Evolutionary conservation across 148 eudicot genomes (phyloP), one percentile per base, ranked within the genome.

Genomic region (Beta vulgaris): DNA sequence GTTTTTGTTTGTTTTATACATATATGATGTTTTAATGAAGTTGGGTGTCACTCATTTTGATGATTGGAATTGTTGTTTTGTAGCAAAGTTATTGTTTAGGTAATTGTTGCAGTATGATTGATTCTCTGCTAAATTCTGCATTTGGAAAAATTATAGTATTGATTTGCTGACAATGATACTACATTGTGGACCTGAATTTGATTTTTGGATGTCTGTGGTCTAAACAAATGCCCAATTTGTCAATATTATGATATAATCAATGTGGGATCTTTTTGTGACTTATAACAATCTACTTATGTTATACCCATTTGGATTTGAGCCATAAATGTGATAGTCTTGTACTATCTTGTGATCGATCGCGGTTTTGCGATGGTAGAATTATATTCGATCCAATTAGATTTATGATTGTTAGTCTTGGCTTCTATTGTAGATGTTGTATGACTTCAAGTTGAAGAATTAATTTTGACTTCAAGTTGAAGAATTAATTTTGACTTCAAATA

Each of bases 151-250:
- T n/a, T 25, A 28, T 13, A 2, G 10, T 58, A 26, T 9, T 12
- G 34, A 58, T 58, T 14, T 59, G 15, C 18, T 60, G 37, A n/a
- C 3, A 70, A 10, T 36, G 13, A 14, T 54, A 42, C n/a, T 69
- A 39, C 19, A 28, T 19, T 60, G 34, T 73, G 76, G 76, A 31
- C 57, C 68, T 60, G 18, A 73, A 61, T 60, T 43, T 63, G 25
- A 34, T 40, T 9, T 51, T 66, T 40, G 31, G 31, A 66, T 21
- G 10, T 1, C 15, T 8, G 19, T 63, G 16, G 28, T 63, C 23
- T 29, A 43, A 44, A 16, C 1, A 15, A 60, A 43, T 19, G 55
- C 7, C 14, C 14, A 35, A 15, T 15, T 42, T 13, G 67, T 19
- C 42, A n/a, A 44, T 61, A n/a, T 3, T 25, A 1, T 36, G 23